Conservation (phyloP, 2,329 filamentous ascomycete species). For the Acrocalymma vagum region DNA sequence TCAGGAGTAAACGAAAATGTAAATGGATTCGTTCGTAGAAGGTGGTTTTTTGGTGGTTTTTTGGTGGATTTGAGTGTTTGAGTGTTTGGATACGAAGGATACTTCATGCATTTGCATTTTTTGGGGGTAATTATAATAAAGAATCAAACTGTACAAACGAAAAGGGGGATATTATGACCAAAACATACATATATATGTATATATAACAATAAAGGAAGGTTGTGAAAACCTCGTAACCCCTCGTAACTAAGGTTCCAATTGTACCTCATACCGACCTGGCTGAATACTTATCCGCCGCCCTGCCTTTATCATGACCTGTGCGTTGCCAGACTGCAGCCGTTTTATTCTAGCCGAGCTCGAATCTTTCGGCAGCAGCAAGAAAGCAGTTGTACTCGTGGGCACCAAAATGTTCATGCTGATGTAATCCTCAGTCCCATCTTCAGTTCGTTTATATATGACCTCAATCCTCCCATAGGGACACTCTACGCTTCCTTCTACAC, state of each 20-base stretch:
- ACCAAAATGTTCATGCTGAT: conserved; percentile 29
- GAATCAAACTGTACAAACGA: no score
- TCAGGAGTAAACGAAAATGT: no score
- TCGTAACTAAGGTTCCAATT: conserved; percentile 9
- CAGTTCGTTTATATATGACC: conserved; percentile 25
- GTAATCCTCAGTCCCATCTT: conserved; percentile 1
- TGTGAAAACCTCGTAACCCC: no score
- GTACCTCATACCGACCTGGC: conserved; percentile 14
- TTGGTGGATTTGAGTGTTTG: no score
- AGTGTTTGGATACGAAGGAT: no score
- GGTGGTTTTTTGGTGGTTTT: no score
- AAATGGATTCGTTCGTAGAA: no score
- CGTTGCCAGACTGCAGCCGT: conserved; percentile 1
- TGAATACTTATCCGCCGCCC: conserved; percentile 13
- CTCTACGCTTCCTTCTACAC: conserved; percentile 48
- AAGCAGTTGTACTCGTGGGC: conserved; percentile 29
- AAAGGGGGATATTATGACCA: no score
- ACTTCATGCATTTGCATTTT: no score
- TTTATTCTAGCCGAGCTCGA: conserved; percentile 15
- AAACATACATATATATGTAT: no score
- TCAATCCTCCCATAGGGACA: conserved; percentile 51
- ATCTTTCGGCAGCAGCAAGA: conserved; percentile 19
- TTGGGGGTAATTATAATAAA: no score
- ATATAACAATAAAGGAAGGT: no score
- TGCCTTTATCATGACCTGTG: conserved; percentile 1